Percentiles rank a stretch among this genome's conserved stretches.
Conservation (phyloP, 108 stramenopile genomes). For the Nannochloropsis granulata region DNA sequence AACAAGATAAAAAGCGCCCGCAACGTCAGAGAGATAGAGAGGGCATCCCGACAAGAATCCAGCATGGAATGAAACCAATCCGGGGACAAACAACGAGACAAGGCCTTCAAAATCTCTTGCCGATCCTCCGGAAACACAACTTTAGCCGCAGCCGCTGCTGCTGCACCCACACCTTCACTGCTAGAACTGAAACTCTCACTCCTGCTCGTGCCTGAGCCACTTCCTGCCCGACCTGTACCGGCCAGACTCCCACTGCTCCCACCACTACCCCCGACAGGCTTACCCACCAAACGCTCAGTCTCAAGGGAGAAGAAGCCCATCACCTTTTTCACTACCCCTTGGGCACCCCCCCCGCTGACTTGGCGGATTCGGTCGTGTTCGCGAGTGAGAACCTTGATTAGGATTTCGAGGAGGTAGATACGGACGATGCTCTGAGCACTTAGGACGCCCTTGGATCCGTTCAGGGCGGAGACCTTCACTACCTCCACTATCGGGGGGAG, state of each 20-base stretch:
- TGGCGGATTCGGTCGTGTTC: not conserved
- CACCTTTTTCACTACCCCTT: not conserved
- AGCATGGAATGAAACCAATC: slow-evolving; percentile 25
- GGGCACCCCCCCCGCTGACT: not conserved
- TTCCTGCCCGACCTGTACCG: not conserved
- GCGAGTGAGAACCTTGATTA: slow-evolving; percentile 6
- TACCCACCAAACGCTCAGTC: not conserved
- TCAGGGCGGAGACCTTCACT: not conserved
- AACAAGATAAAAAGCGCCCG: slow-evolving; percentile 13
- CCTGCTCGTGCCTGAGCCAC: not conserved
- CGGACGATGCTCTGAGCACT: slow-evolving; percentile 27
- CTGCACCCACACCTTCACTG: not conserved
- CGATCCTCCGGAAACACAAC: not conserved
- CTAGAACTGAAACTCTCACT: not conserved
- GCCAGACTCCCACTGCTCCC: not conserved
- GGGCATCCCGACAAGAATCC: slow-evolving; percentile 15
- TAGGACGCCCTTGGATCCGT: slow-evolving; percentile 1
- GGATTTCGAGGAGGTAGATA: slow-evolving; percentile 23
- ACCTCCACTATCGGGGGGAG: not conserved
- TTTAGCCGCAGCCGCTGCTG: not conserved
- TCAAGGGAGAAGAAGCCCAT: not conserved
- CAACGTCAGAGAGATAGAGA: slow-evolving; percentile 11
- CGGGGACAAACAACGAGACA: slow-evolving; percentile 1
- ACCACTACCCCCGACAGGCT: not conserved
- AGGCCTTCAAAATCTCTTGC: not conserved